A percentile compares a stretch with the other conserved stretches of the same genome.
These are phyloP conservation scores for Suhomyces pyralidae DNA, from an alignment of 805 yeast species.

Conservation along the genomic window DNA sequence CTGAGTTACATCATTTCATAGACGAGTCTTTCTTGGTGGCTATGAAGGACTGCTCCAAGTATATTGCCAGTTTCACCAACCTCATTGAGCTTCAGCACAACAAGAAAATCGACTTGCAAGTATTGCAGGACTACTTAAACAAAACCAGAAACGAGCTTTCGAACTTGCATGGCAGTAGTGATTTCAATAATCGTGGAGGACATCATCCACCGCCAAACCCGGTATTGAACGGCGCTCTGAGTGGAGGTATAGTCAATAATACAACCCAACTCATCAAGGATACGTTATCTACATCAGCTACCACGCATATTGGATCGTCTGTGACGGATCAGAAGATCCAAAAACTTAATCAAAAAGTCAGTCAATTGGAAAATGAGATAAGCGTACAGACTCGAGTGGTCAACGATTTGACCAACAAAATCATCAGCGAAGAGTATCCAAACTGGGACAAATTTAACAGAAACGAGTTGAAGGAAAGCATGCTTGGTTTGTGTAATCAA, in stretches of 20 bases:
- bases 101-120: conserved; percentile 88
- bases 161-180: conserved; percentile 19
- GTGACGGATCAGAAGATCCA: conserved; percentile 43
- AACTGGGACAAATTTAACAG: conserved; percentile 80
- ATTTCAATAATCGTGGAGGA: background rate
- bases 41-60: conserved; percentile 83
- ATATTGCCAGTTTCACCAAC: conserved; percentile 42
- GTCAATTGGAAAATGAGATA: conserved; percentile 46
- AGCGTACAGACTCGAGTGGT: conserved; percentile 43
- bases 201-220: conserved; percentile 32
- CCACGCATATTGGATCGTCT: conserved; percentile 38
- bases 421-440: conserved; percentile 50
- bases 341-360: conserved; percentile 41
- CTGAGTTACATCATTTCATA: conserved; percentile 43
- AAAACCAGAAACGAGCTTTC: conserved; percentile 68
- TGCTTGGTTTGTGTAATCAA: conserved; percentile 70
- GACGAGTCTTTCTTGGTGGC: conserved; percentile 83
- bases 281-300: conserved; percentile 48
- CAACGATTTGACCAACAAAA: conserved; percentile 43
- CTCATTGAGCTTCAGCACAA: conserved; percentile 83
- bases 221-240: conserved; percentile 16
- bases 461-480: conserved; percentile 67
- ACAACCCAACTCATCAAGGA: conserved; percentile 48
- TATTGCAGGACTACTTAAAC: conserved; percentile 70
- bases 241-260: conserved; percentile 38